A percentile compares a stretch with the other conserved stretches of the same genome.
These are phyloP conservation scores for Neltuma alba DNA, from an alignment of 306 rosid species.

Conservation along the genomic window DNA sequence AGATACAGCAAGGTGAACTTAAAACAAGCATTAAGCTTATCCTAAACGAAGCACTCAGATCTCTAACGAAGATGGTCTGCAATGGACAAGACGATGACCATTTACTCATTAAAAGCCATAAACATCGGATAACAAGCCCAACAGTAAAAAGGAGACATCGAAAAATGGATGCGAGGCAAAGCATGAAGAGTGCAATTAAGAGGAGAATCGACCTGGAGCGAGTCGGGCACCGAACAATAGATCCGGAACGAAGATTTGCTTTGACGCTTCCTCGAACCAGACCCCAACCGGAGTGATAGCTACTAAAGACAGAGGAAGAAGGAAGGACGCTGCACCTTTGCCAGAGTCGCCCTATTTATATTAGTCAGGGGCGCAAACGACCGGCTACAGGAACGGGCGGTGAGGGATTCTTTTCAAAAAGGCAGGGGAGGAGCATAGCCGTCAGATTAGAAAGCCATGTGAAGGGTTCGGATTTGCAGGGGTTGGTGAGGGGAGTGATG, in stretches of 20 bases:
- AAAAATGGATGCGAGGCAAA: not conserved
- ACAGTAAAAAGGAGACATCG: not conserved
- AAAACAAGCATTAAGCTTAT: not conserved
- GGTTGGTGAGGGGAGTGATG: conserved; percentile 49
- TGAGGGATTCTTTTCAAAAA: not conserved
- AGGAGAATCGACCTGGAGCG: conserved; percentile 35
- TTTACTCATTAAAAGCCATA: too few species aligned
- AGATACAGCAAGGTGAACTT: not conserved
- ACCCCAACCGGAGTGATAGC: not conserved
- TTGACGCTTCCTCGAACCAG: conserved; percentile 11
- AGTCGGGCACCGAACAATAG: conserved; percentile 6
- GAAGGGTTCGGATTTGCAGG: conserved; percentile 32
- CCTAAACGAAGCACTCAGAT: conserved; percentile 25
- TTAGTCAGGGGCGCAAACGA: not conserved
- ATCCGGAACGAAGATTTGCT: not conserved
- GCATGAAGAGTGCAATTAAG: not conserved
- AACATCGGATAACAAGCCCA: too few species aligned
- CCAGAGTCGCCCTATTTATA: conserved; percentile 45
- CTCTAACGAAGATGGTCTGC: too few species aligned
- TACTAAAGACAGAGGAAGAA: not conserved
- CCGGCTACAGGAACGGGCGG: conserved; percentile 55
- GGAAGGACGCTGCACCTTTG: not conserved
- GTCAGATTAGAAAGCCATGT: conserved; percentile 37
- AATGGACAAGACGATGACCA: too few species aligned
- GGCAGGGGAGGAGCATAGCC: not conserved